phyloP scores from a whole-genome alignment of 352 stramenopile species.

The Phytophthora capsici region DNA sequence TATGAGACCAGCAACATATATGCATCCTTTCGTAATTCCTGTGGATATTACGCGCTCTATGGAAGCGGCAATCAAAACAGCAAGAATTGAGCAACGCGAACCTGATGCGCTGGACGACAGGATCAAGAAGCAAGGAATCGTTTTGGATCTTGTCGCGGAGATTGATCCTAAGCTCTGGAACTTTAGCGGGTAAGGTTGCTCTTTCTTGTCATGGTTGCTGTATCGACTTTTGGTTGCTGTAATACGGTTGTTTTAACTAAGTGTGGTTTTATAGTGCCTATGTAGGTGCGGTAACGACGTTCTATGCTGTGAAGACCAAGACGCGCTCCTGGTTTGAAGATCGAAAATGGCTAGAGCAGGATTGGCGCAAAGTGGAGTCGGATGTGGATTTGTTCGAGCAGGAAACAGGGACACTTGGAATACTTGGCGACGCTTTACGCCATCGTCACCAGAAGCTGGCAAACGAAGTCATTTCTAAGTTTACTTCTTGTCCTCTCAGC shows the following conservation, averaged over 20 bases:
- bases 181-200: conserved; percentile 20
- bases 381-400: conserved; percentile 1
- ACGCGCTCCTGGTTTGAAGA: conserved; percentile 6
- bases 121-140: conserved; percentile 4
- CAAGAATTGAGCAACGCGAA: not conserved
- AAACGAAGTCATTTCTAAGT: conserved; percentile 8
- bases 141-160: not conserved
- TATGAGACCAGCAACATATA: not conserved
- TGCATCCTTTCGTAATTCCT: conserved; percentile 14
- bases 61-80: not conserved
- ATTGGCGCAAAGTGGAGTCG: conserved; percentile 6
- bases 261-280: too few species aligned
- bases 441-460: not conserved
- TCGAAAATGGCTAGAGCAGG: conserved; percentile 15
- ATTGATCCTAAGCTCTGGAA: conserved; percentile 12
- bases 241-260: too few species aligned
- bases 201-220: conserved; percentile 1
- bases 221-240: too few species aligned
- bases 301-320: conserved; percentile 4
- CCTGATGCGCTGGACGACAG: not conserved
- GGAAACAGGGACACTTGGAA: not conserved
- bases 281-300: not conserved
- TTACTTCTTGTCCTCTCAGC: not conserved
- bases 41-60: not conserved
- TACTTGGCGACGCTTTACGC: not conserved